These are phyloP conservation scores for Coccomyxa subellipsoidea DNA, from an alignment of 163 green algal species.

Conservation along the genomic window DNA sequence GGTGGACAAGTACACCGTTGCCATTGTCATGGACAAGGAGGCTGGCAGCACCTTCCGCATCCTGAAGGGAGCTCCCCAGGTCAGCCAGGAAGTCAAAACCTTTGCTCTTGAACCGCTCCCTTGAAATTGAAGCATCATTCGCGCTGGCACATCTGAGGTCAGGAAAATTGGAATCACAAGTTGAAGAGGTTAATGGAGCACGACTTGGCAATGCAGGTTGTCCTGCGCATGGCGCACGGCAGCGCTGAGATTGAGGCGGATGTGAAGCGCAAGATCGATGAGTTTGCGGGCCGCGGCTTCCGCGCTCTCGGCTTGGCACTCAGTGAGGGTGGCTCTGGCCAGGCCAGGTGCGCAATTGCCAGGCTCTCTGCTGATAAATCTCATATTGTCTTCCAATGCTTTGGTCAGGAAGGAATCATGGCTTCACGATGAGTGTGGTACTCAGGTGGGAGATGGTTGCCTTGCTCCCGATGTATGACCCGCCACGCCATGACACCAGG, in stretches of 20 bases:
- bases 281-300: conserved; percentile 81
- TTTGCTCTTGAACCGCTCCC: no score
- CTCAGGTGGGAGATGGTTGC: conserved; percentile 30
- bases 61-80: conserved; percentile 85
- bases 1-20: conserved; percentile 81
- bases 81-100: no score
- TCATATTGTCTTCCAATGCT: neutral
- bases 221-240: conserved; percentile 65
- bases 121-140: no score
- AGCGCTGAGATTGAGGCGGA: conserved; percentile 46
- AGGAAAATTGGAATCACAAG: neutral
- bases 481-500: conserved; percentile 82
- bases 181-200: neutral
- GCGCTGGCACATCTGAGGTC: no score
- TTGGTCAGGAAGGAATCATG: neutral
- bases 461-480: conserved; percentile 80
- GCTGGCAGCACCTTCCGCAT: conserved; percentile 62
- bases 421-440: no score
- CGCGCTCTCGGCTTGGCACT: conserved; percentile 74
- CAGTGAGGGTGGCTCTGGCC: conserved; percentile 17
- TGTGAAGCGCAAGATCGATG: conserved; percentile 78
- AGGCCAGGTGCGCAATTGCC: neutral
- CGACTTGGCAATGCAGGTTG: conserved; percentile 42
- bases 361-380: neutral
- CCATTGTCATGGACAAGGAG: conserved; percentile 38